These are phyloP conservation scores for Lachancea thermotolerans DNA, from an alignment of 805 yeast genomes.

Conservation along the genomic window DNA sequence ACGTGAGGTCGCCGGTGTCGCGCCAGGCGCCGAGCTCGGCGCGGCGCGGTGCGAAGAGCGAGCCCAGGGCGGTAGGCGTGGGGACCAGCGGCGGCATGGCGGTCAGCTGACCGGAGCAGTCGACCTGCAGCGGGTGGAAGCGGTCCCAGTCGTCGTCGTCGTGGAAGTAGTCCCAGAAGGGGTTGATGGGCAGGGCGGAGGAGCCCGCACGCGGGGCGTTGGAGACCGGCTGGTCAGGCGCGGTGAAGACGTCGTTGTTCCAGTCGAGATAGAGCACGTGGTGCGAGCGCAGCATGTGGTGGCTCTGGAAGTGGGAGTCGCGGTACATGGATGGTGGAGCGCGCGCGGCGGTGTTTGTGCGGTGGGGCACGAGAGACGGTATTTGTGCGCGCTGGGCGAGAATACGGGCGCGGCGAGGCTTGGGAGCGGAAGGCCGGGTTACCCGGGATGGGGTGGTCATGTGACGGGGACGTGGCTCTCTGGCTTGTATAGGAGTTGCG, in stretches of 20 bases:
- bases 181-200: conserved; percentile 11
- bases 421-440: too few relatives aligned
- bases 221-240: conserved; percentile 21
- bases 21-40: conserved; percentile 5
- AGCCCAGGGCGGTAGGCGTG: conserved; percentile 5
- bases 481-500: too few relatives aligned
- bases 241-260: conserved; percentile 26
- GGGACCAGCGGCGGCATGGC: conserved; percentile 8
- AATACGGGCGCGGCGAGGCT: too few relatives aligned
- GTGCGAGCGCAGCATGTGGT: conserved; percentile 19
- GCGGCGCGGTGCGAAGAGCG: conserved; percentile 6
- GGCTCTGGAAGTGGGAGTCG: conserved; percentile 26
- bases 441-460: too few relatives aligned
- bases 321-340: conserved; percentile 12
- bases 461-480: too few relatives aligned
- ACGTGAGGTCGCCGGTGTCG: not conserved
- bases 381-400: too few relatives aligned
- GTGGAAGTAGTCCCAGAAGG: conserved; percentile 29
- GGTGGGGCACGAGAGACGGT: too few relatives aligned
- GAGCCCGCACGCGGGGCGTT: conserved; percentile 9
- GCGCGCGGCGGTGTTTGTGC: not conserved
- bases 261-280: conserved; percentile 26
- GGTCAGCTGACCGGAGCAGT: conserved; percentile 21
- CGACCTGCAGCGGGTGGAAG: conserved; percentile 19
- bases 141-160: conserved; percentile 29